Base-by-base conservation (phyloP, 1,139 yeast genomes). In the Nakaseomyces uthaithaninus region DNA sequence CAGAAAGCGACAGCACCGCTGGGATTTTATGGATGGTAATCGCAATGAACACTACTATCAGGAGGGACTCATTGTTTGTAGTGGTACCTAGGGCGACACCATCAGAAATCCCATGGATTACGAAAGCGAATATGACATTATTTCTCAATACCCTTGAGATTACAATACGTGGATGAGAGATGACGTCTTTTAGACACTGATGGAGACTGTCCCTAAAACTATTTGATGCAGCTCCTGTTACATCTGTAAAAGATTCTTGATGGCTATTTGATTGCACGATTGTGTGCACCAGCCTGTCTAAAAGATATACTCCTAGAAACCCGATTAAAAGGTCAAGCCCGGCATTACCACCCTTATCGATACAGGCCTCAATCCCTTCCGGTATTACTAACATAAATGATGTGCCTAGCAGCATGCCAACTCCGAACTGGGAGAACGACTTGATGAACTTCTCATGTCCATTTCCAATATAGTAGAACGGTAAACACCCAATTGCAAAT, bases 1-100 rank as follows among this genome's bases (percentile, higher is more conserved):
- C 52, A 2, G 74, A 60, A 35, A 79, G 63, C 36, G 84, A 78
- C 48, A 78, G 71, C 2, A 79, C 69, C 0, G 84, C 77, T 0
- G 86, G 86, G 11, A 79, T 57, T 50, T 78, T 78, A 57, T 79
- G 85, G 14, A 77, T 61, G 14, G 76, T 67, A 12, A 79, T 72
- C 15, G 80, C 76, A n/a, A 69, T 45, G 40, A 69, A 63, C 45
- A 74, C 65, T 4, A 75, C 54, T 10, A 75, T 50, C 19, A 69
- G 66, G 33, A 77, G 55, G 1, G 71, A 57, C 3, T 66, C 60
- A 35, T 67, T 63, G 3, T 68, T 64, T 1, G 71, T 65, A 0
- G 80, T 65, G 0, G 79, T 69, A 0, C 83, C 82, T 34, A 79
- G 60, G 0, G 81, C 73, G n/a, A 78, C 62, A 2, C 86, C 86